Evolutionary conservation across 805 yeast species (phyloP), one percentile per base, ranked within the genome.

Genomic region (Wickerhamomyces silvicola): DNA sequence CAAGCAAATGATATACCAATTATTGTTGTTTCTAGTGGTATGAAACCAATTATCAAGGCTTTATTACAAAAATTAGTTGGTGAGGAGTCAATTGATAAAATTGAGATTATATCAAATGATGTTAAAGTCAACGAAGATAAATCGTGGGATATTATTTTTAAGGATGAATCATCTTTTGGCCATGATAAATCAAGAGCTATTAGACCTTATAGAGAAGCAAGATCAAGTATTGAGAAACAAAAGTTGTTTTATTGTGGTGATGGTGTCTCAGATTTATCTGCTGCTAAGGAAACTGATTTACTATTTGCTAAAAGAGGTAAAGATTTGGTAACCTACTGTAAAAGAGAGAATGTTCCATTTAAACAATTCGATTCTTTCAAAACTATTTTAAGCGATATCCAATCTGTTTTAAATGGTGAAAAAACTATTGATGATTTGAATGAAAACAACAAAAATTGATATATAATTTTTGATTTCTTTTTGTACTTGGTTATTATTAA

Each of bases 211-310:
- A 61, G 52, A 56, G 54, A 55, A 14, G 39, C 43, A 7, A 45
- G 50, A 36, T n/a, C 37, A 5, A 14, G 24, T 22, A 56, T 48
- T 7, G 50, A 57, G 14, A 68, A 73, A 30, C 95, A 94, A 11
- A 64, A 66, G 24, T 69, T 86, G 46, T 85, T 90, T 56, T 92
- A 92, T 66, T 84, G 95, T 52, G 99, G 99, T 37, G 99, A 92
- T 57, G 99, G 99, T 42, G 96, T 92, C 20, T 80, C 94, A 28
- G 99, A 92, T 58, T 66, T 92, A 46, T 75, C 86, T 36, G 98
- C 98, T 16, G 97, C 97, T 16, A 80, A 82, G 52, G 96, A 92
- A 59, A 87, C 98, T 24, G 90, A 92, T 57, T 66, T 90, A 45
- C 64, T 92, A 43, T 92, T 90, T 59, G 98, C 98, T 28, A 90